phyloP scores from a whole-genome alignment of 1,139 yeast species.

The Candida labiduridarum region DNA sequence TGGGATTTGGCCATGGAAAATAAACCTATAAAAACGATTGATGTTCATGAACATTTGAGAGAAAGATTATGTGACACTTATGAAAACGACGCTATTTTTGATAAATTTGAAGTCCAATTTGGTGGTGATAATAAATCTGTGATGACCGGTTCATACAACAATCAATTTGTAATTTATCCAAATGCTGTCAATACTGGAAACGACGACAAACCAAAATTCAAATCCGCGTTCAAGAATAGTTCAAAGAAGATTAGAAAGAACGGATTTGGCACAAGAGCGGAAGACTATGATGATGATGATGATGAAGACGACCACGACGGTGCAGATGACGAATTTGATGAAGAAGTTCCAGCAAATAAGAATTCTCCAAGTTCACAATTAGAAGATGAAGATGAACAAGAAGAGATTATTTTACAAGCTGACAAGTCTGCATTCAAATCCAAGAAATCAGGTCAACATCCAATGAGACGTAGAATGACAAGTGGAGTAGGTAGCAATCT shows the following conservation, averaged over 20 bases:
- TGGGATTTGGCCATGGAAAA: constrained; percentile 99
- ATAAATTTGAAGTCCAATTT: constrained; percentile 95
- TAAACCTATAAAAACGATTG: constrained; percentile 90
- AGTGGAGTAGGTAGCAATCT: constrained; percentile 41
- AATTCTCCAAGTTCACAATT: constrained; percentile 40
- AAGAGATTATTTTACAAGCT: constrained; percentile 87
- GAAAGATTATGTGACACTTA: constrained; percentile 95
- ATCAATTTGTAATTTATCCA: constrained; percentile 96
- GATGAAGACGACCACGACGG: constrained; percentile 32
- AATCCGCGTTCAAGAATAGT: constrained; percentile 9
- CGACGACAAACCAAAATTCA: constrained; percentile 14
- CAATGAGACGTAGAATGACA: constrained; percentile 49
- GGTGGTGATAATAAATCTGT: constrained; percentile 91
- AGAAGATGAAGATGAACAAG: constrained; percentile 55
- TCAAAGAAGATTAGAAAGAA: constrained; percentile 20
- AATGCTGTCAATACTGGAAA: constrained; percentile 49
- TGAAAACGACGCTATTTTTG: constrained; percentile 97
- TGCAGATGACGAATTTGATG: constrained; percentile 43
- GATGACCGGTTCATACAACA: constrained; percentile 97
- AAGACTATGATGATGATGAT: constrained; percentile 30
- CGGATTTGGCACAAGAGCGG: constrained; percentile 26
- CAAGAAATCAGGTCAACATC: constrained; percentile 52
- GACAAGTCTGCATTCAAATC: constrained; percentile 95
- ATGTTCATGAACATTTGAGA: constrained; percentile 92
- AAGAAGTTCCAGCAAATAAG: constrained; percentile 31